These are phyloP conservation scores for Populus hybrid DNA, from an alignment of 441 rosid species.

Conservation along the genomic window DNA sequence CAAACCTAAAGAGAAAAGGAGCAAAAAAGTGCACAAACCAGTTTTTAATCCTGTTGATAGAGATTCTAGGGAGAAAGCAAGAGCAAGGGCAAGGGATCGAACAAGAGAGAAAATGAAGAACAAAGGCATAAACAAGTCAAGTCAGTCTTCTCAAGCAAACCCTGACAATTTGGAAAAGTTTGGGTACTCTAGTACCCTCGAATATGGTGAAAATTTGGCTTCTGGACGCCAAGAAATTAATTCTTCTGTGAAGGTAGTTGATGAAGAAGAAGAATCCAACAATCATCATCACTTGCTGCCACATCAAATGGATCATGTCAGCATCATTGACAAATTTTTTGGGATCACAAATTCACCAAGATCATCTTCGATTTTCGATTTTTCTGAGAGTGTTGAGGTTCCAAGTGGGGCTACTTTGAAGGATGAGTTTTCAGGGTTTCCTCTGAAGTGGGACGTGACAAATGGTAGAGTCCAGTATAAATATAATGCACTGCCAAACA, in stretches of 20 bases:
- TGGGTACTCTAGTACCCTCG: conserved; percentile 14
- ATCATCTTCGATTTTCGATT: conserved; percentile 28
- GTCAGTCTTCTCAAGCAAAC: conserved; percentile 35
- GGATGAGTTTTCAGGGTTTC: conserved; percentile 21
- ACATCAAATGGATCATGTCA: conserved; percentile 38
- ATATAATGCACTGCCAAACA: conserved; percentile 26
- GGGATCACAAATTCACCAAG: conserved; percentile 26
- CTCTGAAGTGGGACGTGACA: conserved; percentile 29
- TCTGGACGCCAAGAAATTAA: conserved; percentile 21
- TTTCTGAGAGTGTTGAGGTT: conserved; percentile 20
- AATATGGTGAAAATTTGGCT: conserved; percentile 22
- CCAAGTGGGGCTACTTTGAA: conserved; percentile 25
- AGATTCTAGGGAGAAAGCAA: conserved; percentile 65
- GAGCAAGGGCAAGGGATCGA: conserved; percentile 86
- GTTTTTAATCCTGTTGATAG: conserved; percentile 36
- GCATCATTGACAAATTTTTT: conserved; percentile 52
- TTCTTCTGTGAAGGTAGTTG: conserved; percentile 7
- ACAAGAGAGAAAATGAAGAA: conserved; percentile 53
- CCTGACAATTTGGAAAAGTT: conserved; percentile 32
- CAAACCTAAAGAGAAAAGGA: conserved; percentile 7
- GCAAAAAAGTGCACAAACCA: conserved; percentile 18
- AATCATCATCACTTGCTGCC: conserved; percentile 20
- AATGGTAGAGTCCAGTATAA: conserved; percentile 16
- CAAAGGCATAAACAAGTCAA: conserved; percentile 23
- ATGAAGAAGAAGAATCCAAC: conserved; percentile 15